These are phyloP conservation scores for Trichodelitschia bisporula DNA, from an alignment of 495 filamentous ascomycete genomes.

Conservation along the genomic window DNA sequence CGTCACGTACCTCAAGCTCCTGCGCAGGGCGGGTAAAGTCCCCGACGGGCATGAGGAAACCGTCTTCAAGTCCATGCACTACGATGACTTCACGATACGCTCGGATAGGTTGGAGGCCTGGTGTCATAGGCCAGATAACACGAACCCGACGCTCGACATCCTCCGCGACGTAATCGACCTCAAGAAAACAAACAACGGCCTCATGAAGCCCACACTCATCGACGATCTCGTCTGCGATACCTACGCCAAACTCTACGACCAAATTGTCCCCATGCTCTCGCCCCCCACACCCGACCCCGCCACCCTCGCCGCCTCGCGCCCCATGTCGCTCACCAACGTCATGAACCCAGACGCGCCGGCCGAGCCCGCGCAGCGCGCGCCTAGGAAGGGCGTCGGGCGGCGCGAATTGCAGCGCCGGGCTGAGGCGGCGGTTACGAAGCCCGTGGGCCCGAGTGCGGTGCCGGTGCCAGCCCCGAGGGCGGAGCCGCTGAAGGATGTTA, in stretches of 20 bases:
- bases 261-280: slow-evolving; percentile 6
- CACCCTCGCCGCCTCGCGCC: slow-evolving; percentile 3
- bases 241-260: slow-evolving; percentile 52
- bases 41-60: slow-evolving; percentile 44
- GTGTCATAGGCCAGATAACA: slow-evolving; percentile 18
- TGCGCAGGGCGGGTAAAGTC: slow-evolving; percentile 44
- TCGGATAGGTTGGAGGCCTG: slow-evolving; percentile 28
- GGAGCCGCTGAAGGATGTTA: background rate
- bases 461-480: slow-evolving; percentile 2
- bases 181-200: slow-evolving; percentile 66
- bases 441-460: background rate
- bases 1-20: slow-evolving; percentile 42
- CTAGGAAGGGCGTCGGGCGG: slow-evolving; percentile 37
- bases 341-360: slow-evolving; percentile 11
- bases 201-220: slow-evolving; percentile 63
- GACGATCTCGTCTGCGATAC: slow-evolving; percentile 79
- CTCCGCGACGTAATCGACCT: slow-evolving; percentile 69
- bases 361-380: slow-evolving; percentile 19
- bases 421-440: slow-evolving; percentile 26
- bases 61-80: slow-evolving; percentile 50
- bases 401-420: slow-evolving; percentile 37
- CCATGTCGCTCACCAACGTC: slow-evolving; percentile 11
- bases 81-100: slow-evolving; percentile 52
- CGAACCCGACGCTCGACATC: slow-evolving; percentile 33
- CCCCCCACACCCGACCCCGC: slow-evolving; percentile 11